Evolutionary conservation across 2,329 filamentous ascomycete species (phyloP).

Genomic region (Xylogone sp.): DNA sequence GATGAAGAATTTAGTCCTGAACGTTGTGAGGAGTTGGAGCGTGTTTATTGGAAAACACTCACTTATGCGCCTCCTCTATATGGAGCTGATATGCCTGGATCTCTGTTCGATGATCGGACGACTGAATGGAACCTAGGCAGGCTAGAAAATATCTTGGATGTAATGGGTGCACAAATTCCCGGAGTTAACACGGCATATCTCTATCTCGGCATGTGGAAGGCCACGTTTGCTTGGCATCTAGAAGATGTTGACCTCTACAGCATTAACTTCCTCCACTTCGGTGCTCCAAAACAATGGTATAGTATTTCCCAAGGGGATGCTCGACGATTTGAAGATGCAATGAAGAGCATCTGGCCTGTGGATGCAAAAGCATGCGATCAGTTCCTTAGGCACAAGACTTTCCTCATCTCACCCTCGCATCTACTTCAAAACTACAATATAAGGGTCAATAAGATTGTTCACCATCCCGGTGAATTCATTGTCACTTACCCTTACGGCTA

Average conservation of each 20-base stretch:
- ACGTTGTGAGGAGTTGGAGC: constrained; percentile 90
- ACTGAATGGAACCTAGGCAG: constrained; percentile 93
- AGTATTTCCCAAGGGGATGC: constrained; percentile 97
- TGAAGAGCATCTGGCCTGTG: constrained; percentile 92
- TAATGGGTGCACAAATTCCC: constrained; percentile 90
- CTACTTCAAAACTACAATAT: constrained; percentile 88
- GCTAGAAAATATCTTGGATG: constrained; percentile 87
- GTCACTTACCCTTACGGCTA: constrained; percentile 99
- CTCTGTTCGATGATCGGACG: constrained; percentile 82
- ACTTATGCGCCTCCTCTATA: constrained; percentile 95
- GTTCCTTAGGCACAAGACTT: constrained; percentile 96
- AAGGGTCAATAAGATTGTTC: constrained; percentile 92
- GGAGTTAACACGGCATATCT: constrained; percentile 98
- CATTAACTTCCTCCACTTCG: constrained; percentile 99
- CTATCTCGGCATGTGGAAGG: constrained; percentile 99
- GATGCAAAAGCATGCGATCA: constrained; percentile 96
- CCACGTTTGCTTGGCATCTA: constrained; percentile 97
- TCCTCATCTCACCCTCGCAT: constrained; percentile 87
- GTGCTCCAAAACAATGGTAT: constrained; percentile 98
- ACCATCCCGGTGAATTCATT: constrained; percentile 95
- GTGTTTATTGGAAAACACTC: constrained; percentile 94
- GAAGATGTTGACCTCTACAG: constrained; percentile 99
- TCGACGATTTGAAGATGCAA: constrained; percentile 85
- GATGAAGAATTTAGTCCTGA: constrained; percentile 87
- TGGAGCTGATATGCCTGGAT: constrained; percentile 93